Percentiles rank a stretch among this genome's conserved stretches.
phyloP scores from a whole-genome alignment of 2,329 filamentous ascomycete genomes.

The Cladosporium austrohemisphaericum region DNA sequence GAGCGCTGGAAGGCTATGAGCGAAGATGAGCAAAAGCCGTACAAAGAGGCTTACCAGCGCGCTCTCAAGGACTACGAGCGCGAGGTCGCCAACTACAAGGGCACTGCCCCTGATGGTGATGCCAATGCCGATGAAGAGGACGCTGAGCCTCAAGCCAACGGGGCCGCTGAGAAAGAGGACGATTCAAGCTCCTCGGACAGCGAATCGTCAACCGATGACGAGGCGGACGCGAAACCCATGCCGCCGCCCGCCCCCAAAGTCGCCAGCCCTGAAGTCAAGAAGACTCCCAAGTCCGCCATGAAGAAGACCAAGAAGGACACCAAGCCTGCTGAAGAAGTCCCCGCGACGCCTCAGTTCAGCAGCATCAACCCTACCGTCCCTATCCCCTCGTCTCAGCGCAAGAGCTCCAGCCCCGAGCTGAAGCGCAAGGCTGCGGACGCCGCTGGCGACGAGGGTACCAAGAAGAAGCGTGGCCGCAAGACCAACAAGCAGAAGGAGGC shows the following conservation, averaged over 20 bases:
- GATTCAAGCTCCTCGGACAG: constrained; percentile 15
- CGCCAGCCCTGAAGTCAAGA: constrained; percentile 23
- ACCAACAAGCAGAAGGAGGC: constrained; percentile 29
- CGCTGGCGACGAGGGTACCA: constrained; percentile 21
- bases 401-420: constrained; percentile 22
- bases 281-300: constrained; percentile 34
- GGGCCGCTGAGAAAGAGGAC: constrained; percentile 22
- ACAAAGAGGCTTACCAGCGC: constrained; percentile 55
- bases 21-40: constrained; percentile 67
- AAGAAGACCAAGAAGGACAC: constrained; percentile 28
- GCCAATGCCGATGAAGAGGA: constrained; percentile 33
- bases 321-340: constrained; percentile 20
- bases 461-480: constrained; percentile 34
- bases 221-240: constrained; percentile 34
- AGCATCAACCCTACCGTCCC: constrained; percentile 23
- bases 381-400: constrained; percentile 20
- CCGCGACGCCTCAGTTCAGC: constrained; percentile 23
- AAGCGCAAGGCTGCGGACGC: constrained; percentile 30
- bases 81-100: constrained; percentile 55
- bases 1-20: constrained; percentile 79
- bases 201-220: constrained; percentile 17
- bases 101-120: constrained; percentile 39
- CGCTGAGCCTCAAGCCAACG: constrained; percentile 38
- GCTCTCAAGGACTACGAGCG: constrained; percentile 56
- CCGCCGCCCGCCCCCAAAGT: constrained; percentile 32